Evolutionary conservation across 768 basidiomycete species (phyloP).

Genomic region (Rhodotorula kratochvilovae): DNA sequence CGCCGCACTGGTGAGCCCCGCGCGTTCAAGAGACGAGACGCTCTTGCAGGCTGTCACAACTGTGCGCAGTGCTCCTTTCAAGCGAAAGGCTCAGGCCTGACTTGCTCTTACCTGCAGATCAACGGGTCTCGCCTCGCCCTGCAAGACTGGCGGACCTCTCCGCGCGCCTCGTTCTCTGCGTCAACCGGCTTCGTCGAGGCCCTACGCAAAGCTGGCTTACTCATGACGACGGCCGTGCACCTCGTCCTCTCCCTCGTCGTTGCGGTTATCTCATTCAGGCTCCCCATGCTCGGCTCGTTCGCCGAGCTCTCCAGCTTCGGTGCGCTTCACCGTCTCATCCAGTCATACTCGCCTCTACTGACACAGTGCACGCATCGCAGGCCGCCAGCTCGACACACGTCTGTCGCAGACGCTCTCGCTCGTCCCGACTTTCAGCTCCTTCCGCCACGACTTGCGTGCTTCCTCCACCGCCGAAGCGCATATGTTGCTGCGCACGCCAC

Average conservation of each 20-base stretch:
- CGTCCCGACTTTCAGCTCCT: slow-evolving; percentile 17
- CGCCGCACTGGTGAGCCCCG: no score
- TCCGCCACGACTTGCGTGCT: not conserved
- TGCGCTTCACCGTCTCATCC: not conserved
- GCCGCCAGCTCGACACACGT: slow-evolving; percentile 37
- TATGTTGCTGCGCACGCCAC: slow-evolving; percentile 13
- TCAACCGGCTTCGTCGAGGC: not conserved
- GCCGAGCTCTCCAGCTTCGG: not conserved
- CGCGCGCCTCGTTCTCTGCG: no score
- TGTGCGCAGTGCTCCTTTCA: not conserved
- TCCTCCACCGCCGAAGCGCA: not conserved
- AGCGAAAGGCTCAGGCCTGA: no score
- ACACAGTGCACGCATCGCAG: not conserved
- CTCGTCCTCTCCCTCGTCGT: not conserved
- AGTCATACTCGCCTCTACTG: not conserved
- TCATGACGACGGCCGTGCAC: not conserved
- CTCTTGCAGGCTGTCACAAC: not conserved
- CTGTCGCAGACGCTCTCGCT: slow-evolving; percentile 46
- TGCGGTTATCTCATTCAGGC: not conserved
- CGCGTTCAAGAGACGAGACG: not conserved
- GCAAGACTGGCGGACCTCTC: not conserved
- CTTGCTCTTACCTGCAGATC: not conserved
- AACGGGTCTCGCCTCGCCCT: not conserved
- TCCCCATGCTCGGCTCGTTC: not conserved
- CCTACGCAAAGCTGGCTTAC: not conserved